Evolutionary conservation across 2,329 filamentous ascomycete species (phyloP).

Genomic region (Conoideocrella luteorostrata): DNA sequence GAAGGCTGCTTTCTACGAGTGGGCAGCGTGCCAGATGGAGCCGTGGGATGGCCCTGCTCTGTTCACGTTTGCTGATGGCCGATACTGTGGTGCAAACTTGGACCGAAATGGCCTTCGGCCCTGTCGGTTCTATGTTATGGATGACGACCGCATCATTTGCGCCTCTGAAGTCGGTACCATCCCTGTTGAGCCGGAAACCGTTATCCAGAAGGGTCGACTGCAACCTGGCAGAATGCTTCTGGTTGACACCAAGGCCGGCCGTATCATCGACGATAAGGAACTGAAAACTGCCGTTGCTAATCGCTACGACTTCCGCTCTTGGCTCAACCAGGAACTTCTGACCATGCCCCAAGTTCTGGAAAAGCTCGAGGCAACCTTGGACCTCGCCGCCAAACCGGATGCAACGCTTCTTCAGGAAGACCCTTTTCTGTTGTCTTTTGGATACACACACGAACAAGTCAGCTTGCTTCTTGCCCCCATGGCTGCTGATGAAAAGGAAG

Average conservation of each 20-base stretch:
- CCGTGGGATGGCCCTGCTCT: conserved; percentile 96
- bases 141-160: conserved; percentile 95
- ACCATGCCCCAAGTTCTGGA: conserved; percentile 70
- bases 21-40: conserved; percentile 98
- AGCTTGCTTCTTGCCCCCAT: conserved; percentile 87
- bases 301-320: conserved; percentile 79
- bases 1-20: conserved; percentile 97
- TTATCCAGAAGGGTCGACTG: conserved; percentile 87
- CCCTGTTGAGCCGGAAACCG: conserved; percentile 77
- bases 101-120: conserved; percentile 93
- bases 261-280: conserved; percentile 91
- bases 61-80: conserved; percentile 93
- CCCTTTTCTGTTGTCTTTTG: conserved; percentile 75
- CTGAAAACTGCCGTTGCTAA: conserved; percentile 83
- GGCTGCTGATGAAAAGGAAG: conserved; percentile 96
- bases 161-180: conserved; percentile 96
- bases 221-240: conserved; percentile 95
- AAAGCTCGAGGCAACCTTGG: conserved; percentile 50
- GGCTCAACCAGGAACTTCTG: conserved; percentile 81
- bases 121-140: conserved; percentile 94
- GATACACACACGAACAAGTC: conserved; percentile 93
- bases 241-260: conserved; percentile 81
- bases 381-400: conserved; percentile 63
- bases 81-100: conserved; percentile 94
- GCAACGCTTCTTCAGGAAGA: conserved; percentile 73